Base-by-base conservation (phyloP, 2,329 filamentous ascomycete genomes). In the Alternaria brassicicola region DNA sequence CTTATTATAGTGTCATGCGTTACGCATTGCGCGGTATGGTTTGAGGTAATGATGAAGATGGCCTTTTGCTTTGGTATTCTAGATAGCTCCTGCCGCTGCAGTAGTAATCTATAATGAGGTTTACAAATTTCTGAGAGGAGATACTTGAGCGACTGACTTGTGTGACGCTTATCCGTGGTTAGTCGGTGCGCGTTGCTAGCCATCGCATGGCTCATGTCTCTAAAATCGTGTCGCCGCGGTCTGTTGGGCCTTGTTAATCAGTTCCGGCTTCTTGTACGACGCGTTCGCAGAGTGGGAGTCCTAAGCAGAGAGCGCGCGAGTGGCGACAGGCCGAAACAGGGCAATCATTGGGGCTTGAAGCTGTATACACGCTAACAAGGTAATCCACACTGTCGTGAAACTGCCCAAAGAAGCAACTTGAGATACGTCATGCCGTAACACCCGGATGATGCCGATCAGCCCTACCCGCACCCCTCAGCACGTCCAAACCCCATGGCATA, bases 401-500 rank as follows among this genome's bases (percentile, higher is more conserved):
- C 41, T 53, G 10, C 55, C 55, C 19, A 28, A 53, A 53, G 13
- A n/a, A 35, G 49, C n/a, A 48, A 31, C 9, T n/a, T 25, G 10
- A 7, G 6, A 8, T 57, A 48, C 49, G 55, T 57, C 55, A 57
- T 57, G 49, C 41, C 48, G 30, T 19, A 19, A 25, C 33, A 46
- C 41, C 33, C 19, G 28, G 23, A 47, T 23, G 43, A 33, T 47
- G 28, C 28, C 28, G 26, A 35, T 28, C 35, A 57, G 48, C 54
- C 54, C 30, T 53, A 57, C 48, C 48, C 48, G 49, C 48, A 23
- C 19, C 41, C 41, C 13, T 26, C 39, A 13, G 17, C 15, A 28
- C 21, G 17, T 30, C 31, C n/a, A 46, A 57, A 19, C 42, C 35
- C n/a, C 54, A 53, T 47, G 41, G 54, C 54, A 30, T 47, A 57